Evolutionary conservation across 345 rosid genomes (phyloP), one percentile per base, ranked within the genome.

Genomic region (Populus davidiana): DNA sequence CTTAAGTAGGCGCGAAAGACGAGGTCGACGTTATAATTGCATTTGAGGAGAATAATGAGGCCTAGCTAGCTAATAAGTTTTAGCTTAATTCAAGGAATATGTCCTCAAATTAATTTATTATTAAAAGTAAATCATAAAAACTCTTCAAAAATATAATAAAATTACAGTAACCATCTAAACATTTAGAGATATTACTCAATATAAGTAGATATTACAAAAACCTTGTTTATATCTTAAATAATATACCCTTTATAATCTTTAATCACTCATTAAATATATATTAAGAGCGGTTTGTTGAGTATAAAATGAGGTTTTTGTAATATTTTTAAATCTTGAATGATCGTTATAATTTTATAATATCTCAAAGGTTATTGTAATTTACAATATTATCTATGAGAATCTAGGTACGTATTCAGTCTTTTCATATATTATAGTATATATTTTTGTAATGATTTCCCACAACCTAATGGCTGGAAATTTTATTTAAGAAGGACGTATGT

Each of bases 361-460:
- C 5, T 54, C 61, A 52, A 9, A 9, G 20, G 23, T 52, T 52
- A 52, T 20, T 2, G 23, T 52, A 52, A 39, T 39, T 8, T 41
- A 41, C 44, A 13, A 41, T 41, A 56, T 56, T 21, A 21, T n/a
- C 63, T n/a, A 9, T 59, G 29, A 21, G 29, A 59, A 9, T n/a
- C 27, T n/a, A n/a, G 14, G 10, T n/a, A n/a, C 16, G 4, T n/a
- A n/a, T 16, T 36, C 17, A 21, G 8, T 72, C n/a, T 52, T 54
- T 76, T 79, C 80, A 77, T 74, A 25, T 38, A 47, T 62, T 78
- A 65, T 64, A 43, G 44, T 0, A 44, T 13, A 44, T 11, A 44
- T 44, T 47, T 31, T 36, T 36, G 80, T 52, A 14, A 77, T 80
- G 79, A 82, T 79, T 77, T 68, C 72, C 72, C 75, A 61, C 39